These are phyloP conservation scores for Leccinum colubrinum DNA, from an alignment of 1,284 basidiomycete genomes.

Conservation along the genomic window DNA sequence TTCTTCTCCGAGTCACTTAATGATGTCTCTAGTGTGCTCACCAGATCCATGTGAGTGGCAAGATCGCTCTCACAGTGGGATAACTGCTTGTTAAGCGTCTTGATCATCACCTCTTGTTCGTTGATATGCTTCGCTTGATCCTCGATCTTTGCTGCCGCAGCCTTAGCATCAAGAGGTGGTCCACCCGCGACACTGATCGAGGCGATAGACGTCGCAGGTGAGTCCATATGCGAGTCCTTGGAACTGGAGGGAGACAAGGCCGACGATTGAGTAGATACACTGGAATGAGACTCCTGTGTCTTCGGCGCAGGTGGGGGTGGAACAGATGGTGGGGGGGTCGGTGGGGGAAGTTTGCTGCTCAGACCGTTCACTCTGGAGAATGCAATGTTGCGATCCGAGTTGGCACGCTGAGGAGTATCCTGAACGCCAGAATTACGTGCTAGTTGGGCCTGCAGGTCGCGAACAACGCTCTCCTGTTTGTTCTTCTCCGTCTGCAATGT, in stretches of 20 bases:
- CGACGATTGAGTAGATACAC: constrained; percentile 57
- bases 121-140: constrained; percentile 75
- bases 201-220: constrained; percentile 65
- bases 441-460: constrained; percentile 76
- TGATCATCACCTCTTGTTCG: constrained; percentile 88
- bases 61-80: constrained; percentile 89
- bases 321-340: constrained; percentile 83
- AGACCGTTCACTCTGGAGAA: constrained; percentile 58
- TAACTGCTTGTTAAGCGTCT: constrained; percentile 89
- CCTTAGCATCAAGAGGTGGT: constrained; percentile 50
- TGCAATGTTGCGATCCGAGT: constrained; percentile 53
- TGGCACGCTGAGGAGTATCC: constrained; percentile 40
- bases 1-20: constrained; percentile 90
- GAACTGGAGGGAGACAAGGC: constrained; percentile 51
- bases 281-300: constrained; percentile 46
- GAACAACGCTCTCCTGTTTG: constrained; percentile 62
- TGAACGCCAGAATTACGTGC: constrained; percentile 53
- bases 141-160: constrained; percentile 54
- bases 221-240: constrained; percentile 62
- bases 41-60: constrained; percentile 90
- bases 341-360: constrained; percentile 80
- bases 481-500: constrained; percentile 67
- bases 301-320: constrained; percentile 84
- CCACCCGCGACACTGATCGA: constrained; percentile 32
- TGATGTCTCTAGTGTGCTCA: constrained; percentile 78